These are phyloP conservation scores for Populus hybrid DNA, from an alignment of 441 rosid genomes.

Conservation along the genomic window DNA sequence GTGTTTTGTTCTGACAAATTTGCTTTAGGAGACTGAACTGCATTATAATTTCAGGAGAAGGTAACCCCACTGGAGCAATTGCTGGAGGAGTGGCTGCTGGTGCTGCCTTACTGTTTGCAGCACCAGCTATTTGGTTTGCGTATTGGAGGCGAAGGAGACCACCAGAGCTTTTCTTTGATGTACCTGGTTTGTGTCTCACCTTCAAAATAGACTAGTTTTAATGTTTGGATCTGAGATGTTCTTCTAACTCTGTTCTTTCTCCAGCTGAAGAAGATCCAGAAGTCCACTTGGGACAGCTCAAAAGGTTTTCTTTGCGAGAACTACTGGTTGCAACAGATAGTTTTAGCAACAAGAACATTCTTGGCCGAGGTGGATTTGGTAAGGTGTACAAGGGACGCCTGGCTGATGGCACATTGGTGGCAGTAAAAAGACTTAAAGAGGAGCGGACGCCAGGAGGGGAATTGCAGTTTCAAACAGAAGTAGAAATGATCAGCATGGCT, in stretches of 20 bases:
- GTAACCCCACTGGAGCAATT: constrained; percentile 68
- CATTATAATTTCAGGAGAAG: constrained; percentile 44
- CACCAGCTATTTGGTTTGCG: constrained; percentile 83
- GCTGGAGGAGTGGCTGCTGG: constrained; percentile 96
- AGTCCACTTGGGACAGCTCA: constrained; percentile 81
- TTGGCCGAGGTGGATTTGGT: constrained; percentile 93
- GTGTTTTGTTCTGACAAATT: background rate
- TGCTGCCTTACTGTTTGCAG: constrained; percentile 84
- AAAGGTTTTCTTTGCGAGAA: constrained; percentile 85
- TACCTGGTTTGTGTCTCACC: constrained; percentile 59
- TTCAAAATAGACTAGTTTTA: background rate
- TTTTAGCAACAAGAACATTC: constrained; percentile 79
- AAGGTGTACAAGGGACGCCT: constrained; percentile 89
- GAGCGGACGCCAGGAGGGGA: constrained; percentile 92
- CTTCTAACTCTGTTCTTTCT: constrained; percentile 17
- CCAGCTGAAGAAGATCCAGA: constrained; percentile 92
- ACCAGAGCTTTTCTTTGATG: constrained; percentile 75
- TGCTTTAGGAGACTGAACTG: background rate
- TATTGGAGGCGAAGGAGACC: constrained; percentile 84
- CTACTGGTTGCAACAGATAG: constrained; percentile 85
- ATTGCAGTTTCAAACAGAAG: constrained; percentile 86
- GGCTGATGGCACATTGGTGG: constrained; percentile 87
- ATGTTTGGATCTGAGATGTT: background rate
- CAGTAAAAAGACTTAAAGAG: constrained; percentile 86
- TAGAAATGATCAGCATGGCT: constrained; percentile 94